Percentiles rank a stretch among this genome's conserved stretches.
phyloP scores from a whole-genome alignment of 2,329 filamentous ascomycete species.

The Lasiodiplodia gonubiensis region DNA sequence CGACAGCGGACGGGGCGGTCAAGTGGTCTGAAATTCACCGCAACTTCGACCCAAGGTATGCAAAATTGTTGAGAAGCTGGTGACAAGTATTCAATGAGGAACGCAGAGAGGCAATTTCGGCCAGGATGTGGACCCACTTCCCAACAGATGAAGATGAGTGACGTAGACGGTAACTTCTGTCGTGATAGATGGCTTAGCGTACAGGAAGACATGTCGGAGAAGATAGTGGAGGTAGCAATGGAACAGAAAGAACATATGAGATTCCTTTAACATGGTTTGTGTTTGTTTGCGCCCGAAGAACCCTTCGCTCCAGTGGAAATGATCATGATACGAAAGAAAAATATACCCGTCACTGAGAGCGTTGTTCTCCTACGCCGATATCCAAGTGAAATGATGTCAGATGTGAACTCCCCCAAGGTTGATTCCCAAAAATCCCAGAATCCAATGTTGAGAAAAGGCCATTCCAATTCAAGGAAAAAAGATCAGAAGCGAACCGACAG shows the following conservation, averaged over 20 bases:
- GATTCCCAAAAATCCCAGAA: slow-evolving; percentile 8
- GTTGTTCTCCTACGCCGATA: slow-evolving; percentile 21
- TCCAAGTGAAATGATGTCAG: not conserved
- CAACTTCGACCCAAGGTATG: not conserved
- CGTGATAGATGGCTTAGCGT: slow-evolving; percentile 9
- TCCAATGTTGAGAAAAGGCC: slow-evolving; percentile 18
- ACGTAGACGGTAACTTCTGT: not conserved
- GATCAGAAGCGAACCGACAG: not conserved
- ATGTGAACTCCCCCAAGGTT: not conserved
- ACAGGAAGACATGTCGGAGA: slow-evolving; percentile 6
- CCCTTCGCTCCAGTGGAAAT: slow-evolving; percentile 11
- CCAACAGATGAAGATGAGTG: not conserved
- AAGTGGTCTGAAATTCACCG: not conserved
- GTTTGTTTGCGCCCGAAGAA: slow-evolving; percentile 20
- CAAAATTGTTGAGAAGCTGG: not conserved
- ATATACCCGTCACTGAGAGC: slow-evolving; percentile 12
- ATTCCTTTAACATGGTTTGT: slow-evolving; percentile 10
- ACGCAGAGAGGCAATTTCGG: not conserved
- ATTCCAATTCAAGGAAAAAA: not conserved
- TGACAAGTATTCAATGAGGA: not conserved
- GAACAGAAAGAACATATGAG: not conserved
- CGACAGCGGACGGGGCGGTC: not conserved
- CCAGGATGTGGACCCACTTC: not conserved
- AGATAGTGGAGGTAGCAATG: not conserved
- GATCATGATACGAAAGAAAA: not conserved